Conservation (phyloP, 768 basidiomycete species). For the Suillus hirtellus region DNA sequence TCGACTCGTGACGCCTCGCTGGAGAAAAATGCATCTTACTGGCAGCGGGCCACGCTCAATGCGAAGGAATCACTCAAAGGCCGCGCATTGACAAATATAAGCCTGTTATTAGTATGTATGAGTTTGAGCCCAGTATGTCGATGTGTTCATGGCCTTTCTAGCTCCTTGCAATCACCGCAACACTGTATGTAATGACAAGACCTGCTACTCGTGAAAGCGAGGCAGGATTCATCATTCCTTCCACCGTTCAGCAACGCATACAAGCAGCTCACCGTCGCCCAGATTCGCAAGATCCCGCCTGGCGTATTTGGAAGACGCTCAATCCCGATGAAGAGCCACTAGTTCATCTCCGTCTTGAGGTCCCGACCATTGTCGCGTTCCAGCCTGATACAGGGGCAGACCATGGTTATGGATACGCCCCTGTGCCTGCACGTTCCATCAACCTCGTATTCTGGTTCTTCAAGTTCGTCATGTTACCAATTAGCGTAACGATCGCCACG, state of each 20-base stretch:
- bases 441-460: constrained; percentile 69
- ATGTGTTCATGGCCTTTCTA: constrained; percentile 30
- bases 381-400: constrained; percentile 38
- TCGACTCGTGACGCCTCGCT: constrained; percentile 26
- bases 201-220: constrained; percentile 39
- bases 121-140: background rate
- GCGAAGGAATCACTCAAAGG: constrained; percentile 53
- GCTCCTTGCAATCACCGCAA: constrained; percentile 76
- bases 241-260: constrained; percentile 34
- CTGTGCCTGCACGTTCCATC: constrained; percentile 50
- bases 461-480: constrained; percentile 85
- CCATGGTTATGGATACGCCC: constrained; percentile 30
- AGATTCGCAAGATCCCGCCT: constrained; percentile 49
- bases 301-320: constrained; percentile 73
- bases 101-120: constrained; percentile 67
- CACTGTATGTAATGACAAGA: constrained; percentile 73
- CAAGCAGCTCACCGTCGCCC: constrained; percentile 33
- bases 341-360: constrained; percentile 78
- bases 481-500: constrained; percentile 68
- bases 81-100: constrained; percentile 75
- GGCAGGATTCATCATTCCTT: constrained; percentile 19
- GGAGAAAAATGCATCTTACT: constrained; percentile 30
- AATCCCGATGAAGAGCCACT: constrained; percentile 67
- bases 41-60: constrained; percentile 27
- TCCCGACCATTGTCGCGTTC: constrained; percentile 76